These are phyloP conservation scores for Sugiyamaella pinicola DNA, from an alignment of 1,139 yeast genomes.

Conservation along the genomic window DNA sequence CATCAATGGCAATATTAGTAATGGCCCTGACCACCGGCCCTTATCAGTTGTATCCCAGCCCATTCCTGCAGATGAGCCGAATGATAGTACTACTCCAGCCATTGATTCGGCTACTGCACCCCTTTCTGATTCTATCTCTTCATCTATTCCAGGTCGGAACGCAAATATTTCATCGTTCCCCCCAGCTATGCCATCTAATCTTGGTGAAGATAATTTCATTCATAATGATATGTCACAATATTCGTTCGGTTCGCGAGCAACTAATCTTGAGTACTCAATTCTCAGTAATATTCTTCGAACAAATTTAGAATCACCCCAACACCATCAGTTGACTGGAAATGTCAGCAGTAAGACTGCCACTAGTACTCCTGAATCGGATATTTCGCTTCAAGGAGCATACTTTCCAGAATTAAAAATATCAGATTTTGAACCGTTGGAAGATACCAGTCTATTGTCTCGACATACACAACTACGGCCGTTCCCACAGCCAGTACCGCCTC, in stretches of 20 bases:
- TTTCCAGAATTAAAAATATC: conserved; percentile 22
- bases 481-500: neutral
- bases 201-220: conserved; percentile 10
- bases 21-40: neutral
- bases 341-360: conserved; percentile 14
- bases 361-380: conserved; percentile 22
- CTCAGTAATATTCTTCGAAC: conserved; percentile 64
- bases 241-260: conserved; percentile 71
- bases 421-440: conserved; percentile 15
- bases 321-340: conserved; percentile 14
- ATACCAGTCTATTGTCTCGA: neutral
- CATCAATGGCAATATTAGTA: neutral
- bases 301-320: conserved; percentile 19
- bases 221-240: conserved; percentile 24
- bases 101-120: too few relatives aligned
- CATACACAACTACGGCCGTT: neutral
- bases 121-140: neutral
- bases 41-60: neutral
- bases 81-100: neutral
- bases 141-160: neutral
- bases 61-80: too few relatives aligned
- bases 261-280: conserved; percentile 78
- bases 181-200: neutral
- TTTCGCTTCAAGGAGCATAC: conserved; percentile 21
- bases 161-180: neutral